Evolutionary conservation across 768 basidiomycete genomes (phyloP).

Genomic region (Collybiopsis luxurians): DNA sequence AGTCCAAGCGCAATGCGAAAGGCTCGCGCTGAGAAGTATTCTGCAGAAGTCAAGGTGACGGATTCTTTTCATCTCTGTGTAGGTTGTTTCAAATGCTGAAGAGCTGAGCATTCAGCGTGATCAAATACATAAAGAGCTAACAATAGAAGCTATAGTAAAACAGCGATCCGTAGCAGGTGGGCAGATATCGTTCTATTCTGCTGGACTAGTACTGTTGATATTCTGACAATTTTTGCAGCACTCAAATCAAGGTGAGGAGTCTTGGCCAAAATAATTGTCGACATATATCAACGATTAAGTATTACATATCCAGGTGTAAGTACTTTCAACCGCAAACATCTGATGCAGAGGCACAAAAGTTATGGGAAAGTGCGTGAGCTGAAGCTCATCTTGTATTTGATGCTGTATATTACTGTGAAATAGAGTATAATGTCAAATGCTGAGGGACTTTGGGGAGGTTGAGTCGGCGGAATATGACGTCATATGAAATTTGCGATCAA

Average conservation of each 20-base stretch:
- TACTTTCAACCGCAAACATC: constrained; percentile 69
- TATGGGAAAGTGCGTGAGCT: constrained; percentile 44
- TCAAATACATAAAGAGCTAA: constrained; percentile 53
- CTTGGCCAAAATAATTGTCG: too few species aligned
- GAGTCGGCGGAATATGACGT: too few species aligned
- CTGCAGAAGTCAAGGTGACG: constrained; percentile 69
- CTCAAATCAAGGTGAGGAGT: constrained; percentile 51
- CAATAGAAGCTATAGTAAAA: constrained; percentile 51
- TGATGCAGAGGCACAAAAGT: constrained; percentile 53
- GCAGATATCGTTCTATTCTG: constrained; percentile 18
- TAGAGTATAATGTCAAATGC: too few species aligned
- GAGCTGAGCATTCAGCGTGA: constrained; percentile 34
- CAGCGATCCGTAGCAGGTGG: constrained; percentile 52
- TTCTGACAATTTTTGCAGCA: constrained; percentile 38
- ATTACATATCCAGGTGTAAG: constrained; percentile 67
- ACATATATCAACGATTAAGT: too few species aligned
- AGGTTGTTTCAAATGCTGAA: too few species aligned
- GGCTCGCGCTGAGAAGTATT: constrained; percentile 55
- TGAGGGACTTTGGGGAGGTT: too few species aligned
- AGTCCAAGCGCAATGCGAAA: constrained; percentile 44
- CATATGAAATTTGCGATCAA: too few species aligned
- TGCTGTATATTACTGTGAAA: too few species aligned
- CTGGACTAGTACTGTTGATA: too few species aligned
- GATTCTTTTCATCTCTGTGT: too few species aligned
- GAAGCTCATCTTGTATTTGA: not conserved